phyloP scores from a whole-genome alignment of 2,329 filamentous ascomycete genomes.

The Arthrocladium fulminans region DNA sequence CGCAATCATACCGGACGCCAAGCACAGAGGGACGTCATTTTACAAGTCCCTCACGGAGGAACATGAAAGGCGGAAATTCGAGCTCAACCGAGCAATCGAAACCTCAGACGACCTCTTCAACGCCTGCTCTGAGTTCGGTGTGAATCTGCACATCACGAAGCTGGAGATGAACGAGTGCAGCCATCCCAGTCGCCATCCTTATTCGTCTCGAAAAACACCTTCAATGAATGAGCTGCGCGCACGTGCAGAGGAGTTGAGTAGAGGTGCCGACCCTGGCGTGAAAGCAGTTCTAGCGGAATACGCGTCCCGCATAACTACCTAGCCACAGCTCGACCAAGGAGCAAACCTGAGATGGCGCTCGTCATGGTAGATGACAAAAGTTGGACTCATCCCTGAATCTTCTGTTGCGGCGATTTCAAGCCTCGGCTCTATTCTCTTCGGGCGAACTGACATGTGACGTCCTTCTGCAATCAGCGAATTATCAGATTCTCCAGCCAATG shows the following conservation, averaged over 20 bases:
- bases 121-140: not conserved
- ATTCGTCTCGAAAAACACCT: not conserved
- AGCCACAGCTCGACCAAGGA: too few species aligned
- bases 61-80: not conserved
- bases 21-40: not conserved
- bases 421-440: too few species aligned
- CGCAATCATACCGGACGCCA: not conserved
- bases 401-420: too few species aligned
- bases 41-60: not conserved
- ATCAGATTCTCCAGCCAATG: not conserved
- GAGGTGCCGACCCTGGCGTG: not conserved
- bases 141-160: not conserved
- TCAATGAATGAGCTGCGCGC: not conserved
- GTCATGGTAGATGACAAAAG: too few species aligned
- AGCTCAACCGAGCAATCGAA: not conserved
- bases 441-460: too few species aligned
- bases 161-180: not conserved
- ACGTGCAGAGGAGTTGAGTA: not conserved
- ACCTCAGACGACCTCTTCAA: not conserved
- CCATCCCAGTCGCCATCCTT: not conserved
- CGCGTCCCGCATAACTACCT: not conserved
- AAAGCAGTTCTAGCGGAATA: not conserved
- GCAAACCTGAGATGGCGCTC: too few species aligned
- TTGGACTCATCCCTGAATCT: too few species aligned
- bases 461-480: too few species aligned